Evolutionary conservation across 1,284 basidiomycete species (phyloP), one percentile per base, ranked within the genome.

Genomic region (Sparassis latifolia): DNA sequence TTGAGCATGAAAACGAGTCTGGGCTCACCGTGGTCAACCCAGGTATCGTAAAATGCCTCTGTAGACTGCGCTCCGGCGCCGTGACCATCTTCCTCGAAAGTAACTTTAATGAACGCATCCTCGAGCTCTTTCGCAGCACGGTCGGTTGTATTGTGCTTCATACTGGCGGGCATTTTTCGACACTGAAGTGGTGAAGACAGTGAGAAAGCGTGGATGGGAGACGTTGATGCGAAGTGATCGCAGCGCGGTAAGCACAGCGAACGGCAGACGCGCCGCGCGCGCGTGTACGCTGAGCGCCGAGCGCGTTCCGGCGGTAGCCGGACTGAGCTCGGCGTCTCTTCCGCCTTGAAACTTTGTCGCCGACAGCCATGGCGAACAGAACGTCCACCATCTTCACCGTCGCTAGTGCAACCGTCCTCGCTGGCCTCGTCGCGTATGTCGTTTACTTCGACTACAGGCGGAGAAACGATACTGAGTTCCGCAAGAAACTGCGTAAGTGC

Each of bases 391-490:
- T 65, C 52, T 55, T 76, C 66, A 80, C 89, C 55, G 76, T 86
- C 63, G 79, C 86, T 45, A 80, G 84, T 49, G 73, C 86, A 62
- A 80, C 88, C 33, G 70, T 83, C 44, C 63, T 76, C 37, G 76
- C 82, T 30, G 81, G 83, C 46, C 63, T 87, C 41, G 69, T 88
- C 47, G 89, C 83, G 20, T 97, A 96, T 67, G 89, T 86, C 37
- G 76, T 83, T 52, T 98, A 95, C 73, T 99, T 98, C 66, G 96
- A 99, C 79, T 88, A 97, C 77, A 90, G 83, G 73, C 85, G 96
- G 51, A 82, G 93, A 62, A 93, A 89, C 67, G 92, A 97, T 66
- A 70, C 78, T 39, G 76, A 78, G 10, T 99, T 99, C 80, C 84
- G 96, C 68, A 93, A 85, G 73, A 82, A 80, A 67, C 80, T 99